Conservation (phyloP, 1,284 basidiomycete genomes). For the Cryptococcus sp. region DNA sequence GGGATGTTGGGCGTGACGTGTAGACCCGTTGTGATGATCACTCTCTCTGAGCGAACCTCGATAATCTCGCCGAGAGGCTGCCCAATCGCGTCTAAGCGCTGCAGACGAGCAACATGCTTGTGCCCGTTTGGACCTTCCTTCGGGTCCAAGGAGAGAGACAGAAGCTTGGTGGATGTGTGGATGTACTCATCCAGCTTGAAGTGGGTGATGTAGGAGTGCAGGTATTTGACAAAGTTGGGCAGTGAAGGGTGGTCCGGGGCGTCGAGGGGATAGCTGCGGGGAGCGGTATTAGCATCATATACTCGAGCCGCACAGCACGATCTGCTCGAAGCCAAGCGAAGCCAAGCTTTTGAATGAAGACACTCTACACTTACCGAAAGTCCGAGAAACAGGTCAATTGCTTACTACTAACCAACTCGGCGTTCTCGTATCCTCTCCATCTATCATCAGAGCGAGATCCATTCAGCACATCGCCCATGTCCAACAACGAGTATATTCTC, state of each 20-base stretch:
- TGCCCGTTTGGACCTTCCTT: constrained; percentile 14
- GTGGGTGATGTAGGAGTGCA: constrained; percentile 58
- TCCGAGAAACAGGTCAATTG: constrained; percentile 68
- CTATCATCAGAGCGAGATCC: constrained; percentile 12
- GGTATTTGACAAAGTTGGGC: constrained; percentile 63
- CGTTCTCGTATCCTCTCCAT: constrained; percentile 57
- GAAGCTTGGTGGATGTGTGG: constrained; percentile 57
- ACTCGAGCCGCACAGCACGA: background rate
- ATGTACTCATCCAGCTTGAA: constrained; percentile 58
- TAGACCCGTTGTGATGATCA: constrained; percentile 43
- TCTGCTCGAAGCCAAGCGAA: background rate
- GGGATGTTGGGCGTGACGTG: constrained; percentile 61
- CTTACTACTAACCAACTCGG: constrained; percentile 51
- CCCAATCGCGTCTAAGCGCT: constrained; percentile 8
- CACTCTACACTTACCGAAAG: constrained; percentile 54
- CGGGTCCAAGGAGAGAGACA: constrained; percentile 33
- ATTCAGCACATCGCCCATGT: no score
- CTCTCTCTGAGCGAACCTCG: constrained; percentile 26
- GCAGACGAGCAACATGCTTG: constrained; percentile 32
- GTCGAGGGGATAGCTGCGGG: constrained; percentile 46
- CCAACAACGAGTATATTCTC: no score
- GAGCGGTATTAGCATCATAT: background rate
- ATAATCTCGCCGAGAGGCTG: constrained; percentile 13
- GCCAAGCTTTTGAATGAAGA: background rate
- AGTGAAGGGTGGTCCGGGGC: constrained; percentile 64